Percentiles rank a stretch among this genome's conserved stretches.
Conservation (phyloP, 768 basidiomycete species). For the Cystobasidiopsis lactophilus region DNA sequence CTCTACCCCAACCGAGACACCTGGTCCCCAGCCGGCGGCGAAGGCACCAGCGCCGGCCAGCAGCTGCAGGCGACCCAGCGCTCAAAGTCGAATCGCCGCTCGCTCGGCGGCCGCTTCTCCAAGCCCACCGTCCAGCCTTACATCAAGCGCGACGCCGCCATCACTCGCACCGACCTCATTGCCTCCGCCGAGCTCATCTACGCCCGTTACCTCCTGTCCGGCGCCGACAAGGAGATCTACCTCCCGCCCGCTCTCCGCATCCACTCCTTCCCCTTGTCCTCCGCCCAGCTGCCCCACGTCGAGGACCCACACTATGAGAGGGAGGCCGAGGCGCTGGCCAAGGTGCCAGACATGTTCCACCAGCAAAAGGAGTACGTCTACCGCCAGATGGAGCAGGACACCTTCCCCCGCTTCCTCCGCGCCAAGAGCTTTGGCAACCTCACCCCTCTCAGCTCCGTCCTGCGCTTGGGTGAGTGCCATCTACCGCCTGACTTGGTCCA, state of each 20-base stretch:
- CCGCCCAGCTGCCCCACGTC: slow-evolving; percentile 45
- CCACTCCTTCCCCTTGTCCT: slow-evolving; percentile 66
- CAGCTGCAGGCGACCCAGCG: slow-evolving; percentile 52
- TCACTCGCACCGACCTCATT: slow-evolving; percentile 69
- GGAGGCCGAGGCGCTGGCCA: slow-evolving; percentile 57
- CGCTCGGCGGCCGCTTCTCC: slow-evolving; percentile 27
- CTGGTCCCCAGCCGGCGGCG: slow-evolving; percentile 3
- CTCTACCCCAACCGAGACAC: slow-evolving; percentile 16
- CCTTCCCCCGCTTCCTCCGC: slow-evolving; percentile 53
- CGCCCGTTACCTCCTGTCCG: slow-evolving; percentile 70
- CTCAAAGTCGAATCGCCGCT: slow-evolving; percentile 32
- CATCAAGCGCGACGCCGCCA: slow-evolving; percentile 75
- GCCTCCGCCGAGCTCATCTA: slow-evolving; percentile 90
- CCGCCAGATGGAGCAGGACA: slow-evolving; percentile 22
- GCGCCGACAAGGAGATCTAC: slow-evolving; percentile 92
- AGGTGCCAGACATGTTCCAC: slow-evolving; percentile 86
- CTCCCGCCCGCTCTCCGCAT: slow-evolving; percentile 81
- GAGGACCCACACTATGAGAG: slow-evolving; percentile 26
- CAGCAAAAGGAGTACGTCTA: slow-evolving; percentile 53
- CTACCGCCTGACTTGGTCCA: not conserved
- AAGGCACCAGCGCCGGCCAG: not conserved
- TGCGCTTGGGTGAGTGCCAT: slow-evolving; percentile 40
- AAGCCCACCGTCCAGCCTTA: slow-evolving; percentile 49
- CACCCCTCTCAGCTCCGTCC: slow-evolving; percentile 70
- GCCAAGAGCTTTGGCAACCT: slow-evolving; percentile 97